Percentiles rank a stretch among this genome's conserved stretches.
Conservation (phyloP, 2,329 filamentous ascomycete genomes). For the Colletotrichum gloeosporioides region DNA sequence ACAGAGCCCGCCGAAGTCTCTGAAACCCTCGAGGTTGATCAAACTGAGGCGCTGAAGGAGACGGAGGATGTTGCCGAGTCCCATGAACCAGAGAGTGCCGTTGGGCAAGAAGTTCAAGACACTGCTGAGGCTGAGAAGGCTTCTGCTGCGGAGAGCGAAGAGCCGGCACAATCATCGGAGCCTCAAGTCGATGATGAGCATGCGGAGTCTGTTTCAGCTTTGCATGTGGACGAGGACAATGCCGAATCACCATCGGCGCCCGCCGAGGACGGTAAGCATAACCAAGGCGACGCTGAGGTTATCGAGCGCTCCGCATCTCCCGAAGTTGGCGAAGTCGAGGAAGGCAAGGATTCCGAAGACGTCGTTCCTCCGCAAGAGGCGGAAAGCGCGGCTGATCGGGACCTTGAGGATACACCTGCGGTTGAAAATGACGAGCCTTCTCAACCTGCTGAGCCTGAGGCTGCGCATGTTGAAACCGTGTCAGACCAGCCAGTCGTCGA, state of each 20-base stretch:
- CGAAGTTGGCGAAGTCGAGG: background rate
- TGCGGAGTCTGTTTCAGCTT: background rate
- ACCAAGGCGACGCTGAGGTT: background rate
- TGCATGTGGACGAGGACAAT: background rate
- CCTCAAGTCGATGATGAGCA: background rate
- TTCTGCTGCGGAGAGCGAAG: background rate
- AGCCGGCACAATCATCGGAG: background rate
- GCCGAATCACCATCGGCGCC: background rate
- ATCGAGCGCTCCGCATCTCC: background rate
- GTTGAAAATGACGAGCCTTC: background rate
- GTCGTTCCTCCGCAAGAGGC: background rate
- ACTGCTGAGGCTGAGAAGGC: background rate
- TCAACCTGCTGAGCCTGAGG: background rate
- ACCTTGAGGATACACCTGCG: background rate
- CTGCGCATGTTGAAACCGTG: background rate
- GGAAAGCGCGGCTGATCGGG: background rate
- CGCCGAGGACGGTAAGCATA: background rate
- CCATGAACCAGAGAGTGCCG: rapidly evolving
- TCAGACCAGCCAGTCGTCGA: background rate
- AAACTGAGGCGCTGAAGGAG: background rate
- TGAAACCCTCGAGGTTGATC: background rate
- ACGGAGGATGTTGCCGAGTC: background rate
- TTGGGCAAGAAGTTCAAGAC: background rate
- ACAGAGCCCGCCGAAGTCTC: background rate
- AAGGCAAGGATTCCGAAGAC: background rate